Percentiles rank a stretch among this genome's conserved stretches.
phyloP scores from a whole-genome alignment of 768 basidiomycete species.

The Baorangia bicolor region DNA sequence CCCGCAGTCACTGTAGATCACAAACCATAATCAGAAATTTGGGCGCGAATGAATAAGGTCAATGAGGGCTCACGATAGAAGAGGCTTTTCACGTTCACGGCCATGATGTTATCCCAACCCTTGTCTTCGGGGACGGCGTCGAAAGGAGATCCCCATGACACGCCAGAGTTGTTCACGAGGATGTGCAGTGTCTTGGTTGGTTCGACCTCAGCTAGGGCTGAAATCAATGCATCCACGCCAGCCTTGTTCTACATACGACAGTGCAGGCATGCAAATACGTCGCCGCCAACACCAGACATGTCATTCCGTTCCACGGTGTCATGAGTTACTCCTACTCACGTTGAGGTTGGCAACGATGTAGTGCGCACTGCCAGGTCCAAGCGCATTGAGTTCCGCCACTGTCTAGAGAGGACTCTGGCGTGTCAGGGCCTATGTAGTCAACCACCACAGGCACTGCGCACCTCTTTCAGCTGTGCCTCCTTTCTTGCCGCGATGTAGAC shows the following conservation, averaged over 20 bases:
- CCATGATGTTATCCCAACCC: conserved; percentile 84
- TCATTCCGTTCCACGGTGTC: neutral
- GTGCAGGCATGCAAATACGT: neutral
- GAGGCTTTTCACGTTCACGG: conserved; percentile 81
- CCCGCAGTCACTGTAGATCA: conserved; percentile 42
- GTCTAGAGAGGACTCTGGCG: conserved; percentile 34
- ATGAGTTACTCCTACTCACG: conserved; percentile 49
- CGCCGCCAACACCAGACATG: neutral
- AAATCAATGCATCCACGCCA: conserved; percentile 72
- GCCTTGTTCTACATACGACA: conserved; percentile 57
- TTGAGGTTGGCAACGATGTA: conserved; percentile 75
- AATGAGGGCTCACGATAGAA: conserved; percentile 63
- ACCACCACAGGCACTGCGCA: conserved; percentile 39
- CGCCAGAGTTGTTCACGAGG: conserved; percentile 82
- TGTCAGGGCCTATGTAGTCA: conserved; percentile 11
- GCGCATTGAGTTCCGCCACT: conserved; percentile 57
- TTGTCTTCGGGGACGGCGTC: conserved; percentile 73
- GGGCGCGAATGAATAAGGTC: neutral
- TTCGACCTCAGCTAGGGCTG: conserved; percentile 67
- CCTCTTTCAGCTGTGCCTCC: conserved; percentile 74
- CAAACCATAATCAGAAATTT: neutral
- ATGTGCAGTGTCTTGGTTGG: conserved; percentile 63
- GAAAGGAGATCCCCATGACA: conserved; percentile 74
- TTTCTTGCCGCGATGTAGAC: conserved; percentile 91
- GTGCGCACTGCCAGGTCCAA: conserved; percentile 58